A percentile compares a stretch with the other conserved stretches of the same genome.
Evolutionary conservation across 2,329 filamentous ascomycete genomes (phyloP).

Genomic region (Sclerotinia minor): DNA sequence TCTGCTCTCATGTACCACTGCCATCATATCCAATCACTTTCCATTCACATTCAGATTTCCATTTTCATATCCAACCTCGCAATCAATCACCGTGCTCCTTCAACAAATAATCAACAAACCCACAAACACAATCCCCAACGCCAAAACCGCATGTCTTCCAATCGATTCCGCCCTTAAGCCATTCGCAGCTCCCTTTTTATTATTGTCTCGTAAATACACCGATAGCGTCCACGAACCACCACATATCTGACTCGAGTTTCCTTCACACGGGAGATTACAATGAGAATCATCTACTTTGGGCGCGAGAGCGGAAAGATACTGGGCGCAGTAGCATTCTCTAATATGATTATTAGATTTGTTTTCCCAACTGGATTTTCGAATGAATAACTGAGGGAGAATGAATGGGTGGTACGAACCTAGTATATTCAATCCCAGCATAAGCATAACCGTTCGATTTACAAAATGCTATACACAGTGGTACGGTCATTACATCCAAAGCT

Average conservation of each 20-base stretch:
- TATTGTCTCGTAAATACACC: neutral
- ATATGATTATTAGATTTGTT: neutral
- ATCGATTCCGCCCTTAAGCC: no score
- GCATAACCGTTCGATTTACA: conserved; percentile 29
- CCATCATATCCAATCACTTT: neutral
- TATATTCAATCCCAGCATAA: conserved; percentile 39
- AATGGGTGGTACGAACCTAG: conserved; percentile 30
- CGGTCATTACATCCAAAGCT: conserved; percentile 34
- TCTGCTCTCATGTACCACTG: no score
- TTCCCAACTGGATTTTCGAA: neutral
- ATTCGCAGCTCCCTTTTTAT: neutral
- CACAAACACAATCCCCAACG: conserved; percentile 4
- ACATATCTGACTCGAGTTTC: conserved; percentile 19
- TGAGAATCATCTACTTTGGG: neutral
- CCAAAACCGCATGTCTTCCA: neutral
- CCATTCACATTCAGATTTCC: neutral
- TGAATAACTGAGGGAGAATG: neutral
- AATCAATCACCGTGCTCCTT: no score
- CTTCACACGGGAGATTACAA: conserved; percentile 18
- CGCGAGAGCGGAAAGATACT: neutral
- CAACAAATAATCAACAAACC: neutral
- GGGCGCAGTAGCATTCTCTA: conserved; percentile 24
- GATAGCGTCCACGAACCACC: conserved; percentile 18
- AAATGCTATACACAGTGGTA: conserved; percentile 32
- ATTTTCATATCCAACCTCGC: neutral